These are phyloP conservation scores for Fusarium sublunatum DNA, from an alignment of 2,329 filamentous ascomycete genomes.

Conservation along the genomic window DNA sequence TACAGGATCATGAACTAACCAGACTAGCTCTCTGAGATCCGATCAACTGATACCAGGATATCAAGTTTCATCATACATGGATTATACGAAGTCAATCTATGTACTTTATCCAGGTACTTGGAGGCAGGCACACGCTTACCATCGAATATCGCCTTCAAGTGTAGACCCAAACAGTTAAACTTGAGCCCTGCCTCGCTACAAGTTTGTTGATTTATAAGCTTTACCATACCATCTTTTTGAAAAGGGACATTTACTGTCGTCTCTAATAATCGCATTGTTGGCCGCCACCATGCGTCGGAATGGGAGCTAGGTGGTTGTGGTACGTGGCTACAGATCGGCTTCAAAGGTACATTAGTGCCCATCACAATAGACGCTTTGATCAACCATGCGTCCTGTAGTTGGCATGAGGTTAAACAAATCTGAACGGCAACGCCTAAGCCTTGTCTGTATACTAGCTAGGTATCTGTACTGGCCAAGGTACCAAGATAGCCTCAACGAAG, in stretches of 20 bases:
- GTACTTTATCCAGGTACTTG: no score
- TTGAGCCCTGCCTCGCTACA: no score
- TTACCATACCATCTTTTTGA: not conserved
- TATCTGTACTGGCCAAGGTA: no score
- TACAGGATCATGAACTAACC: no score
- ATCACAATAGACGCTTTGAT: constrained; percentile 9
- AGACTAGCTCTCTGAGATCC: no score
- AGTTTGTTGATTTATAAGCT: no score
- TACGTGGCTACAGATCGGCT: not conserved
- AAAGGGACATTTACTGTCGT: not conserved
- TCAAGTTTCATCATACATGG: no score
- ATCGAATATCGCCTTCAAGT: no score
- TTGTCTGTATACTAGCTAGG: not conserved
- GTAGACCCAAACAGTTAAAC: no score
- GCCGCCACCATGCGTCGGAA: constrained; percentile 11
- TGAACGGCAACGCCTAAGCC: not conserved
- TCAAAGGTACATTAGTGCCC: constrained; percentile 6
- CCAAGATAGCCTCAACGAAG: not conserved
- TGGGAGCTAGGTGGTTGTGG: constrained; percentile 5
- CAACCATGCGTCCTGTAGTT: not conserved
- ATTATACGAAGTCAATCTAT: no score
- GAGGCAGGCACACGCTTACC: no score
- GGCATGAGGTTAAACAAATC: constrained; percentile 5
- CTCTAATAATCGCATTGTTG: not conserved
- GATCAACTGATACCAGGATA: no score